Evolutionary conservation across 805 yeast species (phyloP), one percentile per base, ranked within the genome.

Genomic region (Hanseniaspora valbyensis): DNA sequence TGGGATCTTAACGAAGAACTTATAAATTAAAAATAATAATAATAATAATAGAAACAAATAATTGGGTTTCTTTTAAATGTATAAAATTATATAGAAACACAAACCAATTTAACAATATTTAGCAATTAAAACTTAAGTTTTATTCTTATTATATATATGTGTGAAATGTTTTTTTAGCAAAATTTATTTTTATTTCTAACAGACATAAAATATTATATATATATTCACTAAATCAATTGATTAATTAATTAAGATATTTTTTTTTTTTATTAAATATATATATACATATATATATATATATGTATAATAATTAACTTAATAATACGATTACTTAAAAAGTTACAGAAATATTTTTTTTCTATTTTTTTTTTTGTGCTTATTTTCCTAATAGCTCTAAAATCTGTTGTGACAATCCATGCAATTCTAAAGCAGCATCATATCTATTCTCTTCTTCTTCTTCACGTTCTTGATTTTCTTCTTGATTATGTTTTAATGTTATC

Each of bases 391-490:
- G 67, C 58, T 78, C 82, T 58, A 79, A 69, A 49, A 79, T 79
- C 65, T 79, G 84, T 61, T 78, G 83, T 9, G 84, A 78, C 60
- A 79, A 73, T 59, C 77, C 78, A 64, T 75, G 78, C 57, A 79
- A 68, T 61, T 79, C 84, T 45, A 74, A 72, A 59, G 77, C 77
- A 38, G 84, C 81, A 58, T 78, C 83, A 54, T 48, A 48, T 33
- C 36, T 48, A 24, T 48, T 40, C 10, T 38, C 44, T 18, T 48
- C 51, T n/a, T 38, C 51, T 2, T 40, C 44, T 12, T 39, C 32
- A 12, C 32, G 36, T 4, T 46, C 30, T 16, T 13, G 37, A 16
- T 32, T 29, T 45, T 26, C 34, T 28, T 38, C 53, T 48, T 25
- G 50, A 34, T 38, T 52, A 48, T 42, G 49, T 38, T 48, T 40